Evolutionary conservation across 1,284 basidiomycete species (phyloP), one percentile per base, ranked within the genome.

Genomic region (Rhodotorula sp.): DNA sequence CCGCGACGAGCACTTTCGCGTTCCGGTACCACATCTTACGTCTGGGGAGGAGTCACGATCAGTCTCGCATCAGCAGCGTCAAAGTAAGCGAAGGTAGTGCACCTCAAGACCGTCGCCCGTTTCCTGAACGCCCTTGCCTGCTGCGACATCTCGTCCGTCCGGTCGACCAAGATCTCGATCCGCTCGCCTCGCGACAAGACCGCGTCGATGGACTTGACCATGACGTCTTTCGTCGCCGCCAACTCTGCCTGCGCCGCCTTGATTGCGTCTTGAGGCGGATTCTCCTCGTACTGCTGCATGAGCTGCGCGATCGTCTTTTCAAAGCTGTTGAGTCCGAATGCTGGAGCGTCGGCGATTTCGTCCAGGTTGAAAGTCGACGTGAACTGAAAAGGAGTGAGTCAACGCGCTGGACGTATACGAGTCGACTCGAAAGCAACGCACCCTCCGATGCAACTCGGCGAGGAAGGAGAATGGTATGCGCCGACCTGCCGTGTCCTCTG

Each of bases 21-120:
- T 92, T 95, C 81, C 87, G 89, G 94, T 94, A 99, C 92, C 95
- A 98, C 90, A 97, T 95, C 79, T 94, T 88, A 71, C 94, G 84
- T 56, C 69, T 66, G 56, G 15, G 16, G 3, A 15, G 18, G 51
- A 52, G 15, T 16, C 22, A 5, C 37, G 40, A 16, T 59, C 47
- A 31, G 30, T 34, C 34, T 34, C 34, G 34, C 34, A 34, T 34
- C n/a, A n/a, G 10, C 34, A 34, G 34, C 10, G 6, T 34, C 34
- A 10, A 34, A 34, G 34, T 5, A 34, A 34, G 34, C 16, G 24
- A 13, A 18, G 24, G 22, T 16, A 20, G 34, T 56, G 22, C 26
- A 56, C 59, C 95, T 83, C 22, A 94, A 88, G 2, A 85, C 87
- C 50, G 93, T 86, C 10, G 94, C 94, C 4, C 95, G 91, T 61